Conservation (phyloP, 768 basidiomycete species). For the Pulveroboletus sp. region DNA sequence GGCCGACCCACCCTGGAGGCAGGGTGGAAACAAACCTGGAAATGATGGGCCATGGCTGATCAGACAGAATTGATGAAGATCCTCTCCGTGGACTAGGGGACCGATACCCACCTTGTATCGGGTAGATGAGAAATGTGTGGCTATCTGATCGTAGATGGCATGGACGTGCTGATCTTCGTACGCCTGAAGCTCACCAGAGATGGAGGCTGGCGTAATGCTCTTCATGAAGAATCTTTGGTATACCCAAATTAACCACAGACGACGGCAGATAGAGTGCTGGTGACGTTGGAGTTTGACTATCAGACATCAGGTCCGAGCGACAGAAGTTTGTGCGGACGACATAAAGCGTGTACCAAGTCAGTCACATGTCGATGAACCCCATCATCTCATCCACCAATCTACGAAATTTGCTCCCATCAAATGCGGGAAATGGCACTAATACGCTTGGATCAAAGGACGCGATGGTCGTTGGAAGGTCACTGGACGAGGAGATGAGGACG, state of each 20-base stretch:
- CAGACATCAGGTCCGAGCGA: not conserved
- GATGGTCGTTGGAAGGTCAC: conserved; percentile 54
- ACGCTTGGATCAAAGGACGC: conserved; percentile 39
- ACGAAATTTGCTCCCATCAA: conserved; percentile 64
- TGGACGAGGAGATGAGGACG: conserved; percentile 24
- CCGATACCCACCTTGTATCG: conserved; percentile 65
- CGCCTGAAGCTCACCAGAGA: conserved; percentile 46
- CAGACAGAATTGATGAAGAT: not conserved
- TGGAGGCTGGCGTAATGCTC: conserved; percentile 35
- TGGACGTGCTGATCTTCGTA: conserved; percentile 81
- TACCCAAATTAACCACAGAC: not conserved
- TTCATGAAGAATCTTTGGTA: conserved; percentile 12
- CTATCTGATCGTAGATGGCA: conserved; percentile 78
- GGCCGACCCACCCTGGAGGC: conserved; percentile 74
- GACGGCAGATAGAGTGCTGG: no score
- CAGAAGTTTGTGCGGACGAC: conserved; percentile 3
- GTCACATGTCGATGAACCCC: conserved; percentile 51
- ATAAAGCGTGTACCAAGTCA: not conserved
- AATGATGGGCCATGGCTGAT: conserved; percentile 87
- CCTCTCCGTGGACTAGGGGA: not conserved
- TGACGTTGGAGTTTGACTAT: not conserved
- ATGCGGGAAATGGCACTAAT: conserved; percentile 58
- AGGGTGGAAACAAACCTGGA: conserved; percentile 66
- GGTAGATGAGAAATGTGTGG: conserved; percentile 82
- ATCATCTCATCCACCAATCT: conserved; percentile 70